These are phyloP conservation scores for Pseudogymnoascus sp. DNA, from an alignment of 2,329 filamentous ascomycete species.

Conservation along the genomic window DNA sequence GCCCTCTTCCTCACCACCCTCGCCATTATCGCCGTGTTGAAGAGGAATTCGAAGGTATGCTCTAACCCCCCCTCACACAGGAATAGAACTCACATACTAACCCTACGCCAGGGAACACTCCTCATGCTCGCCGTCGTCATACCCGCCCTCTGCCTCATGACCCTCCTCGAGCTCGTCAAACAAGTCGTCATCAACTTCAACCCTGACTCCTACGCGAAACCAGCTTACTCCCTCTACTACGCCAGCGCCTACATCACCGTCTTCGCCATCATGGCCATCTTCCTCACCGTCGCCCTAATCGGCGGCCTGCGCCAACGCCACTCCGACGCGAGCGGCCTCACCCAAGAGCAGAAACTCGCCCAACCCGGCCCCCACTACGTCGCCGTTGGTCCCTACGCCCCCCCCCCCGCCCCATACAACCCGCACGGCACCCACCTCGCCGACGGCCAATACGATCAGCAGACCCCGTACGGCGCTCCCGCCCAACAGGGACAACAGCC, in stretches of 20 bases:
- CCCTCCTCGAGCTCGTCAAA: neutral
- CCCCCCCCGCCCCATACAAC: neutral
- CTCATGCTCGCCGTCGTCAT: neutral
- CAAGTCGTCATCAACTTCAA: neutral
- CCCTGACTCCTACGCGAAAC: neutral
- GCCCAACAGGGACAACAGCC: neutral
- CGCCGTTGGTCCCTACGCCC: neutral
- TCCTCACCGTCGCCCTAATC: neutral
- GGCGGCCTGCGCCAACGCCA: neutral
- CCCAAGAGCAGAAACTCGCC: neutral
- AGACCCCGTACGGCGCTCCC: neutral
- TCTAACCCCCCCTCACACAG: neutral
- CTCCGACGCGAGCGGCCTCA: neutral
- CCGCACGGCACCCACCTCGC: neutral
- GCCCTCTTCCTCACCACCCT: neutral
- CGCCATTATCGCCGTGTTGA: neutral
- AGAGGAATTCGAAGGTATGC: neutral
- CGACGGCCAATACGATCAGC: neutral
- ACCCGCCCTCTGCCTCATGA: neutral
- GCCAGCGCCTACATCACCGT: neutral
- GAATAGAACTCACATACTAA: neutral
- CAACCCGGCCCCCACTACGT: neutral
- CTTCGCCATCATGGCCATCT: neutral
- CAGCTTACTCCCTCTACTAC: neutral
- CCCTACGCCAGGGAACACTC: neutral